Evolutionary conservation across 169 alveolate genomes (phyloP), one percentile per base, ranked within the genome.

Genomic region (Condylostoma magnum): DNA sequence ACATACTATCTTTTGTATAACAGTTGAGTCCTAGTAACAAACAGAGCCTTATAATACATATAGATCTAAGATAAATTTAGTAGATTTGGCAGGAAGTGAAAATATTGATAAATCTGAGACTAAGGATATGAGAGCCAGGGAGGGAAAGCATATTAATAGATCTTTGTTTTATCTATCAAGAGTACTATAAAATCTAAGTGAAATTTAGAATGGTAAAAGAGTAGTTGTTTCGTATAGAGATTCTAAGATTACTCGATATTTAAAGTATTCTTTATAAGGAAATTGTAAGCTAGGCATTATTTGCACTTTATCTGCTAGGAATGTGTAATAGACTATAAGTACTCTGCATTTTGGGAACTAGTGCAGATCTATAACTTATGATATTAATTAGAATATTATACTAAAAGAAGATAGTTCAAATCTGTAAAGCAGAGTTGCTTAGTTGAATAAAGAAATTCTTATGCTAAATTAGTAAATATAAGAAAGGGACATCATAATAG

Each of bases 31-130:
- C 5, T 47, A 68, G 50, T 37, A 74, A 12, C 6, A 43, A 25
- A 38, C 52, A 27, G 41, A 54, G 22, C 69, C 41, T 4, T 30
- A 55, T 31, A 70, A 69, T 30, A 72, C 60, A 50, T 25, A 68
- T 55, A 31, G 51, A 43, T 56, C 82, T 5, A 60, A 84, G 51
- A 15, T 86, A 1, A 86, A 82, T 36, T 46, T 86, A 34, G 93
- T 86, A 1, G 93, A 86, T 48, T 54, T 82, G 18, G 93, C 93
- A 20, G 93, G 93, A 30, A 66, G 83, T 41, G 93, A 86, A 69
- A 83, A 85, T 27, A 84, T 78, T 8, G 27, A 57, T 5, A 80
- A 76, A 73, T 80, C 89, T 27, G 73, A 76, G 66, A 70, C 87
- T 20, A 57, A 65, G 25, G 90, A 86, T 4, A 44, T 70, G 15